Base-by-base conservation (phyloP, 306 rosid genomes). In the Cicer arietinum region DNA sequence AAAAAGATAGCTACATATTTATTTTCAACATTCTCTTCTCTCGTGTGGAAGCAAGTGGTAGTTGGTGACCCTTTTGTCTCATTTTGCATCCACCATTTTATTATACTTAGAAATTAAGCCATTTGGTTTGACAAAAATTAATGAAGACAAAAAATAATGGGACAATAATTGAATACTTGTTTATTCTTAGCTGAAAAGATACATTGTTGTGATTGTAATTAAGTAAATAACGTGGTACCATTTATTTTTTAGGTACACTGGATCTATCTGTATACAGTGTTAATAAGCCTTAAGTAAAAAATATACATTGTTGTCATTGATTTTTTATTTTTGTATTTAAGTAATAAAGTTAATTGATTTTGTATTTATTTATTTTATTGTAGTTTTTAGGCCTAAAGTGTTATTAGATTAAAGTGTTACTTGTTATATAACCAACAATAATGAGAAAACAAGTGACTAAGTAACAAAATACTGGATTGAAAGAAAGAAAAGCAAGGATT, bases 1-100 rank as follows among this genome's bases (percentile, higher is more conserved):
- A 30, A 30, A 25, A 25, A 25, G 35, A 30, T 30, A 30, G 37
- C 37, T 30, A 30, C 37, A 4, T 30, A 30, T 3, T 30, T 30
- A 30, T 30, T 87, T 89, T 67, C 85, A 76, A 86, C 85, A 83
- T 90, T 86, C 92, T 83, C 80, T 84, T 84, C 87, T 86, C 83
- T 84, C 81, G 85, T 86, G 84, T 83, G 85, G 48, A 88, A 83
- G 85, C 89, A 77, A 92, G 96, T 92, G 91, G 90, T 96, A 79
- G 89, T 80, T 75, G 89, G 86, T 82, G 83, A 82, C 84, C 75
- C 72, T 80, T 69, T 80, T 89, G 94, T 91, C 85, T 81, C 90
- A 76, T 80, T 78, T 65, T 74, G 67, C 76, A 81, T 73, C 70
- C 44, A 60, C 67, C 44, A 35, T 30, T 42, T 20, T 44, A 78